Evolutionary conservation across 352 stramenopile genomes (phyloP), one percentile per base, ranked within the genome.

Genomic region (Phytophthora tubulina): DNA sequence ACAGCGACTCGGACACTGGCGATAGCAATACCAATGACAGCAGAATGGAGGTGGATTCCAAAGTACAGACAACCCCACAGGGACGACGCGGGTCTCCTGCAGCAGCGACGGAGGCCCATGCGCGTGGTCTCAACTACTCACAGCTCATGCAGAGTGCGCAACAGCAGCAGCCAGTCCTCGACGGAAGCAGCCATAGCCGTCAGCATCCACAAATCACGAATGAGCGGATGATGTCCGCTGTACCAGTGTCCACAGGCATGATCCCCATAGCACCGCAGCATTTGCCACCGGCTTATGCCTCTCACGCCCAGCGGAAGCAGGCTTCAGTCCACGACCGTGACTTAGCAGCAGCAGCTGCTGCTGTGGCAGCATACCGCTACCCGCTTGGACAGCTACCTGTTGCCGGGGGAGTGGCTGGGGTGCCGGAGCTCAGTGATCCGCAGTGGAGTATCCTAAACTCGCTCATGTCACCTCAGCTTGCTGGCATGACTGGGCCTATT

Each of bases 401-500:
- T 54, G 41, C 63, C 11, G 57, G 58, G 36, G 67, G 59, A 32
- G 45, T 62, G 63, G n/a, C 56, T 57, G 63, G 48, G 11, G 75
- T 90, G 33, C 74, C 67, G 9, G 76, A 86, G 52, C 72, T 91
- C 54, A 82, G 74, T 50, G 86, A 95, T 49, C 88, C 88, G 4
- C 88, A 95, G 56, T 95, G 88, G 88, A 93, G 62, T 66, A 86
- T 95, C 58, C 59, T 95, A 52, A 89, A 77, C 63, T 92, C 86
- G n/a, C 73, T 95, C 35, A 90, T 95, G 75, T 92, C 86, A 9
- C 85, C 86, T 10, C 86, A 93, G 41, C 65, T 95, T 7, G 44
- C 74, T 21, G 76, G 74, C 27, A 80, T 86, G 69, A 59, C 30
- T 59, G 67, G 58, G 53, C 70, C 67, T 39, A 35, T 59, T 62